These are phyloP conservation scores for Alectoria sarmentosa DNA, from an alignment of 495 filamentous ascomycete species.

Conservation along the genomic window DNA sequence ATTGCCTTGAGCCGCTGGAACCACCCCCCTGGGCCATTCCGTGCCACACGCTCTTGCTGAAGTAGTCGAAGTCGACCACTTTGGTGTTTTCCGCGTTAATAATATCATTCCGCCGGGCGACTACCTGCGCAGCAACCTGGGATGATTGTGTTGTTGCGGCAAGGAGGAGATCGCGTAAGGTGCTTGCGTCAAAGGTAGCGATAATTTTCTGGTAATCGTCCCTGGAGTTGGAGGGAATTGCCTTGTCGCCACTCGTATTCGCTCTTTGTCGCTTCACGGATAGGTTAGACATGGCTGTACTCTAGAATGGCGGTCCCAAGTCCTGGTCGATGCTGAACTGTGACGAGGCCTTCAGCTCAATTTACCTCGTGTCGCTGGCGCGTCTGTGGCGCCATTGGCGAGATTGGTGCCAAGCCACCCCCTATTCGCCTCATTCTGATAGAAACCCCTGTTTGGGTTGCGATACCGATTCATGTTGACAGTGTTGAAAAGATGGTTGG, in stretches of 20 bases:
- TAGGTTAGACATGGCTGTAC: constrained; percentile 2
- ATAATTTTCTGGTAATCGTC: constrained; percentile 1
- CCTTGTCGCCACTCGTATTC: not conserved
- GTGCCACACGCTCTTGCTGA: constrained; percentile 3
- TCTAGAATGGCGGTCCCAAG: not conserved
- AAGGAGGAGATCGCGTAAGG: not conserved
- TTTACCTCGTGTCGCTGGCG: not conserved
- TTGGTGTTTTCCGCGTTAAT: not conserved
- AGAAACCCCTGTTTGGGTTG: not conserved
- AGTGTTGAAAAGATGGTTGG: too few relatives aligned
- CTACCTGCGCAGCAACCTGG: not conserved
- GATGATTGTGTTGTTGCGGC: not conserved
- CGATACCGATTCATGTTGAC: not conserved
- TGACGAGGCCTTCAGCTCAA: not conserved
- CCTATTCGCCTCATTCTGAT: not conserved
- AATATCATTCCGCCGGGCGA: not conserved
- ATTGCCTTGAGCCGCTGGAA: constrained; percentile 4
- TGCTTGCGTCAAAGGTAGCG: constrained; percentile 5
- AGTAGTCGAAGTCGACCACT: not conserved
- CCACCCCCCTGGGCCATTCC: not conserved
- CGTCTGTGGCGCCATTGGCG: not conserved
- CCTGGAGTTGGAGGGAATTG: not conserved
- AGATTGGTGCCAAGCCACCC: not conserved
- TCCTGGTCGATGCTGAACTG: not conserved
- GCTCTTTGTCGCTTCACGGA: constrained; percentile 5